phyloP scores from a whole-genome alignment of 345 rosid genomes.

The Erysimum cheiranthoides region DNA sequence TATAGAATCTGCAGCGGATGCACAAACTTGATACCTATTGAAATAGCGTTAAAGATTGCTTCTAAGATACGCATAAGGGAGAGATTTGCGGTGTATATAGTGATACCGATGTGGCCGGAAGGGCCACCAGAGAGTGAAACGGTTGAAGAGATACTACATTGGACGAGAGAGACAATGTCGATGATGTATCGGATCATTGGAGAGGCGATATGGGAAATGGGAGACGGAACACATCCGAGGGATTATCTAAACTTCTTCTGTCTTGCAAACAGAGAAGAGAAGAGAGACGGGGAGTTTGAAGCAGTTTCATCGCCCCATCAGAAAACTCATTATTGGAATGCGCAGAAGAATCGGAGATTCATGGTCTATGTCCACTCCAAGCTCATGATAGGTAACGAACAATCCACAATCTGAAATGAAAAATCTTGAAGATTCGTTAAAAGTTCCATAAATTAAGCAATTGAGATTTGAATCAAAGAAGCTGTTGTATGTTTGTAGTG shows the following conservation, averaged over 20 bases:
- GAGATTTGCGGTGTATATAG: slow-evolving; percentile 76
- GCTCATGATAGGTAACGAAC: slow-evolving; percentile 79
- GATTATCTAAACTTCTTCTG: slow-evolving; percentile 89
- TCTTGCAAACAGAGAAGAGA: slow-evolving; percentile 84
- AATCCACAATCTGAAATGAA: slow-evolving; percentile 17
- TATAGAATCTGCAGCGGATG: slow-evolving; percentile 56
- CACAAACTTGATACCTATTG: slow-evolving; percentile 79
- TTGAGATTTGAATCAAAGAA: neutral
- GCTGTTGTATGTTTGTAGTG: slow-evolving; percentile 51
- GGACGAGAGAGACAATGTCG: slow-evolving; percentile 82
- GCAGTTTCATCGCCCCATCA: slow-evolving; percentile 65
- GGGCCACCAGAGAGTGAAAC: slow-evolving; percentile 81
- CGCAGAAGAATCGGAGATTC: slow-evolving; percentile 80
- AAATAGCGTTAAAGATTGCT: slow-evolving; percentile 75
- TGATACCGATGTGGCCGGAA: slow-evolving; percentile 99
- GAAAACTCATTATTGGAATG: slow-evolving; percentile 73
- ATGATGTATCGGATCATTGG: slow-evolving; percentile 85
- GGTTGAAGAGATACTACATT: slow-evolving; percentile 87
- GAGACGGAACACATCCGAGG: slow-evolving; percentile 61
- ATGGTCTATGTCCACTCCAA: slow-evolving; percentile 96
- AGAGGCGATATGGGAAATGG: slow-evolving; percentile 64
- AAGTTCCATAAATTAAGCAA: neutral
- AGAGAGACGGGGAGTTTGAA: slow-evolving; percentile 57
- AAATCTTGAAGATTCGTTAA: neutral
- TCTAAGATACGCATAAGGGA: slow-evolving; percentile 63